Conservation (phyloP, 1,284 basidiomycete genomes). For the Exobasidium cylindrosporum region DNA sequence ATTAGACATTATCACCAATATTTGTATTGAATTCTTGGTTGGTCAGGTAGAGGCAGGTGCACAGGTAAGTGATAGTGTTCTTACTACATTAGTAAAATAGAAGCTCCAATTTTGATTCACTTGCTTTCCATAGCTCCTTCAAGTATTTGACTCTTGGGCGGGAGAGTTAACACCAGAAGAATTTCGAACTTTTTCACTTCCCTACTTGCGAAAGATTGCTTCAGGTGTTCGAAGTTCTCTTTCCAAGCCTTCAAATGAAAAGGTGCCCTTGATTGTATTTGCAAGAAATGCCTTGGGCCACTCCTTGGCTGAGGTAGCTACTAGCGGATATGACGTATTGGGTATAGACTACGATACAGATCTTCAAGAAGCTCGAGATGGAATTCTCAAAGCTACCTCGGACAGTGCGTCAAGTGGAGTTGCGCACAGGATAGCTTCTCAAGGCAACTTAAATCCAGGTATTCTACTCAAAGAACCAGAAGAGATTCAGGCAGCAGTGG, state of each 20-base stretch:
- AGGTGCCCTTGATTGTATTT: conserved; percentile 52
- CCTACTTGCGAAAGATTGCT: conserved; percentile 48
- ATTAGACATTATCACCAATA: conserved; percentile 46
- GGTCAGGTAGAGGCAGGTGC: conserved; percentile 53
- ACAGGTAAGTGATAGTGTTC: conserved; percentile 21
- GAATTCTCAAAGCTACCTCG: conserved; percentile 18
- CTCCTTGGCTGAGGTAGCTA: conserved; percentile 48
- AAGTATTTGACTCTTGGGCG: conserved; percentile 55
- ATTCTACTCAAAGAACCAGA: conserved; percentile 76
- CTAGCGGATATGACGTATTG: conserved; percentile 52
- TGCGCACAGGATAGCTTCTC: conserved; percentile 66
- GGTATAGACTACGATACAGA: conserved; percentile 51
- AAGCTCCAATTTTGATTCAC: no score
- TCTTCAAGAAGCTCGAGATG: conserved; percentile 43
- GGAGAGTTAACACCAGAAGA: conserved; percentile 52
- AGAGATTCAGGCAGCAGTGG: conserved; percentile 82
- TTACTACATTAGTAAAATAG: not conserved
- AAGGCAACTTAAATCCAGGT: conserved; percentile 89
- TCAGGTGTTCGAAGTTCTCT: conserved; percentile 46
- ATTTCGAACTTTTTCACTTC: conserved; percentile 51
- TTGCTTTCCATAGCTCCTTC: conserved; percentile 37
- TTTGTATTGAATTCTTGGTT: conserved; percentile 51
- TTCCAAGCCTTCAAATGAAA: conserved; percentile 32
- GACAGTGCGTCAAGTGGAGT: conserved; percentile 34
- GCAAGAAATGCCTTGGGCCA: conserved; percentile 51